These are phyloP conservation scores for Nannochloropsis gaditana DNA, from an alignment of 108 stramenopile genomes.

Conservation along the genomic window DNA sequence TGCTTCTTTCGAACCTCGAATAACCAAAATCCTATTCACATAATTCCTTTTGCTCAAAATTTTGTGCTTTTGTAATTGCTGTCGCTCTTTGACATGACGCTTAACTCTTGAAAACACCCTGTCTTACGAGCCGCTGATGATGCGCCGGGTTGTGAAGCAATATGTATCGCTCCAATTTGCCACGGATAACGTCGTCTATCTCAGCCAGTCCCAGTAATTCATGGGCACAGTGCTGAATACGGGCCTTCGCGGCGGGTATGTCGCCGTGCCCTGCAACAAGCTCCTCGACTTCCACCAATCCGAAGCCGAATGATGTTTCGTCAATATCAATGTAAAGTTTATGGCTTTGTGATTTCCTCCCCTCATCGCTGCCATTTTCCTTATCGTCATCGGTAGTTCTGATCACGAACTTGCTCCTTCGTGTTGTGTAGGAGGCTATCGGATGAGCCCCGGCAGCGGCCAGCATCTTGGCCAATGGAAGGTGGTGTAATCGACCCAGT, in stretches of 20 bases:
- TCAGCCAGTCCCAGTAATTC: neutral
- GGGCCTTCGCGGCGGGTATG: neutral
- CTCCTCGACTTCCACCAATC: conserved; percentile 2
- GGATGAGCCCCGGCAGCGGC: neutral
- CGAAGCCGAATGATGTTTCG: neutral
- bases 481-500: neutral
- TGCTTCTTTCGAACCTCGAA: too few species aligned
- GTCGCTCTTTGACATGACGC: too few species aligned
- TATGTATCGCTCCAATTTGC: neutral
- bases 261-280: conserved; percentile 4
- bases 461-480: neutral
- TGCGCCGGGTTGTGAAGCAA: neutral
- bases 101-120: neutral
- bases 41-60: too few species aligned
- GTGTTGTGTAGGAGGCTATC: neutral
- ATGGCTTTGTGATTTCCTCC: neutral
- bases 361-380: neutral
- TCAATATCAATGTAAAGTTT: neutral
- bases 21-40: too few species aligned
- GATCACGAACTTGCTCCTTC: neutral
- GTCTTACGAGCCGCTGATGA: neutral
- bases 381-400: neutral
- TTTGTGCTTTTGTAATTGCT: too few species aligned
- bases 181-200: neutral
- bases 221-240: conserved; percentile 2